A percentile compares a stretch with the other conserved stretches of the same genome.
phyloP scores from a whole-genome alignment of 2,329 filamentous ascomycete genomes.

The Fusarium protoensiforme region DNA sequence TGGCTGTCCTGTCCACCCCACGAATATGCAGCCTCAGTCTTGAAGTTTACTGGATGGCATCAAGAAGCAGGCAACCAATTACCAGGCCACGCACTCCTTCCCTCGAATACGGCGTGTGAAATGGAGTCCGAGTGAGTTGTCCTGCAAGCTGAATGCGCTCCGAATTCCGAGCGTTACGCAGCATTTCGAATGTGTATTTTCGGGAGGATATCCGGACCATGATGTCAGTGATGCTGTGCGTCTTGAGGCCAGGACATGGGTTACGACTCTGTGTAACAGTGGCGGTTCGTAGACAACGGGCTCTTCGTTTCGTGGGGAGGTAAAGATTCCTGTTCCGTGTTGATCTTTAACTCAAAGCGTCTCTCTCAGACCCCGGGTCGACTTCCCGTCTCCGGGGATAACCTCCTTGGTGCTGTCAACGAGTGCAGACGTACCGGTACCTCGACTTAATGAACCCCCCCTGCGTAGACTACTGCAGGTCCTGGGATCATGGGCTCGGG shows the following conservation, averaged over 20 bases:
- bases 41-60: not conserved
- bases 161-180: constrained; percentile 22
- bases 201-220: not conserved
- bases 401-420: not conserved
- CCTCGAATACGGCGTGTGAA: not conserved
- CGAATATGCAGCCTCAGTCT: not conserved
- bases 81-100: not conserved
- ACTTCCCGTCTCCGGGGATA: not conserved
- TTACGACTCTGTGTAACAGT: not conserved
- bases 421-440: not conserved
- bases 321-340: not conserved
- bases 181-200: not conserved
- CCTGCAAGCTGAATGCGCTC: not conserved
- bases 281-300: not conserved
- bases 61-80: not conserved
- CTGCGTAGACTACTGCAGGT: constrained; percentile 36
- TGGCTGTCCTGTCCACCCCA: not conserved
- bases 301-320: not conserved
- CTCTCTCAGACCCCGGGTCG: not conserved
- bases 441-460: not conserved
- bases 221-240: not conserved
- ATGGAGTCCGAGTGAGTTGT: not conserved
- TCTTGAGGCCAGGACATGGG: not conserved
- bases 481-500: constrained; percentile 15
- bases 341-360: not conserved